Conservation (phyloP, 805 yeast species). For the Helenozyma rhizophorensis region DNA sequence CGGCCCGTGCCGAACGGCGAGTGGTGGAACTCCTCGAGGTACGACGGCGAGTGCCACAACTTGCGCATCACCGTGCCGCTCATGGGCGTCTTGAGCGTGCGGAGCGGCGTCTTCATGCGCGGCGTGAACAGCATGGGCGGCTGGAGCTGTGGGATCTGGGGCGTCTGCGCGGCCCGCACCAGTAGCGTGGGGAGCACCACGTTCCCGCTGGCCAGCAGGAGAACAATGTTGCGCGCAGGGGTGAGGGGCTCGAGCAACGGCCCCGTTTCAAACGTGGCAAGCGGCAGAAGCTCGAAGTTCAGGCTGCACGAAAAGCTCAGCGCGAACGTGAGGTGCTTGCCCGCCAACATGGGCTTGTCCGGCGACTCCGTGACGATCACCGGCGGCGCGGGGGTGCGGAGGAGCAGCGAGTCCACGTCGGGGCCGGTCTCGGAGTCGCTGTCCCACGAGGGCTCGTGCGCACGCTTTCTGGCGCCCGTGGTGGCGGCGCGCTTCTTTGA, state of each 20-base stretch:
- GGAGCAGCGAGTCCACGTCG: slow-evolving; percentile 6
- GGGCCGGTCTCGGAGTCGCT: slow-evolving; percentile 7
- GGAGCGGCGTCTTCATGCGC: slow-evolving; percentile 34
- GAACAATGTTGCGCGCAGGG: slow-evolving; percentile 35
- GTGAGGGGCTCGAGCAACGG: slow-evolving; percentile 64
- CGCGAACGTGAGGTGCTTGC: slow-evolving; percentile 47
- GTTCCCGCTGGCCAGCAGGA: slow-evolving; percentile 3
- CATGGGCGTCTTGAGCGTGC: slow-evolving; percentile 36
- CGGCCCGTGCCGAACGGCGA: slow-evolving; percentile 28
- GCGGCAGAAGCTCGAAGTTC: slow-evolving; percentile 60
- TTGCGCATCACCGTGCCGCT: slow-evolving; percentile 44
- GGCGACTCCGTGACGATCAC: slow-evolving; percentile 31
- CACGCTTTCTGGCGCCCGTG: neutral
- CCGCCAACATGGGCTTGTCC: slow-evolving; percentile 36
- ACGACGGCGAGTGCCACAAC: slow-evolving; percentile 64
- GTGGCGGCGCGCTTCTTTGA: neutral
- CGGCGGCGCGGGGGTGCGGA: slow-evolving; percentile 11
- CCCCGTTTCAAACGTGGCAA: slow-evolving; percentile 55
- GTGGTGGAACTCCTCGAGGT: slow-evolving; percentile 62
- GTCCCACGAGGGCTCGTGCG: slow-evolving; percentile 4
- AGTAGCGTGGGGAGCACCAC: slow-evolving; percentile 10
- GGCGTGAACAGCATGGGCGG: slow-evolving; percentile 21
- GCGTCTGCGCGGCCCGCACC: slow-evolving; percentile 4
- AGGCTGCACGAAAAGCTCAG: slow-evolving; percentile 66
- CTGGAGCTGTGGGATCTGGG: slow-evolving; percentile 8